Evolutionary conservation across 495 filamentous ascomycete genomes (phyloP), one percentile per base, ranked within the genome.

Genomic region (Xylaria telfairii): DNA sequence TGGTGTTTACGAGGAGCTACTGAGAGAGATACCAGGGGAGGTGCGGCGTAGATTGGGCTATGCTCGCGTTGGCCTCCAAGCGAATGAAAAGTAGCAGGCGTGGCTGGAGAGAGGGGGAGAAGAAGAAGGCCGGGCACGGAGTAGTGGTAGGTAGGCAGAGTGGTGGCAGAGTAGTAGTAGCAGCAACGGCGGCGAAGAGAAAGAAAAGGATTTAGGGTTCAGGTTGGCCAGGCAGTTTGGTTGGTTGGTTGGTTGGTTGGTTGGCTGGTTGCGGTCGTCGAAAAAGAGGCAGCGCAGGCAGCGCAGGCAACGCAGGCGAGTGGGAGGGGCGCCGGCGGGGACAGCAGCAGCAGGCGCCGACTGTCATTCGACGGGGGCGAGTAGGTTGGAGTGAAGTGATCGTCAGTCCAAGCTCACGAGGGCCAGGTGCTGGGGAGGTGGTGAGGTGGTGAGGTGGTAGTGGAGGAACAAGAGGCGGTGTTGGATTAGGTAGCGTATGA

Each of bases 241-340:
- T 59, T 70, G 68, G 64, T 41, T 49, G 46, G 37, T 19, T 37
- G 47, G n/a, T n/a, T n/a, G n/a, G n/a, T 65, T 65, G 68, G 60
- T 59, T 70, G 68, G 64, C 32, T 49, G 46, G 37, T 19, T 37
- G 47, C 37, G 68, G 49, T 57, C 61, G 56, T 32, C 10, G 28
- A 12, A 24, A 21, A 30, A 65, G 63, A 49, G 28, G 64, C 42
- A 51, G 28, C 62, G 44, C 44, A 65, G 61, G 61, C 37, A 62
- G 19, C 24, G 41, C 42, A 65, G 46, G 30, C 63, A 61, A 72
- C 74, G 64, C 69, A 44, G 61, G 64, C 57, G 34, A 72, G 60
- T 71, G 68, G 66, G 72, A 74, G 74, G 72, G 76, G 72, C 71
- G 71, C 69, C 71, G 67, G 76, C 76, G 76, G 76, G 76, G 75